These are phyloP conservation scores for Pseudozyma pruni DNA, from an alignment of 1,284 basidiomycete species.

Conservation along the genomic window DNA sequence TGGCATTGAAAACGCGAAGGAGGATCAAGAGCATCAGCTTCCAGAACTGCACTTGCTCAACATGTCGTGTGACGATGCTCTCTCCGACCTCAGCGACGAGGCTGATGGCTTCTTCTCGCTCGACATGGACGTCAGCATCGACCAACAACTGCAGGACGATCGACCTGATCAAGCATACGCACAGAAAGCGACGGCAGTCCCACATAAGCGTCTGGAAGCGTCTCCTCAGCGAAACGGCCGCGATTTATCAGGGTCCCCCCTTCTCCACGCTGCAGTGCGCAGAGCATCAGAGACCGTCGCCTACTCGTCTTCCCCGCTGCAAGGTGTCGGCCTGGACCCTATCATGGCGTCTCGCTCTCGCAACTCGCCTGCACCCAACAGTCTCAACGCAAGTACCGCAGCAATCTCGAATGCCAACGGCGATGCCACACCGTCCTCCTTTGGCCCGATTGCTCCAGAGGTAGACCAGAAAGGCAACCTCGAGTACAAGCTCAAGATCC, in stretches of 20 bases:
- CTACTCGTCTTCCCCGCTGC: constrained; percentile 35
- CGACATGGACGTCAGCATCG: constrained; percentile 55
- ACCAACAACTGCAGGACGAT: constrained; percentile 26
- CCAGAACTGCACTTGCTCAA: constrained; percentile 40
- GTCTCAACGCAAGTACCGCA: neutral
- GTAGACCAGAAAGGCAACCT: constrained; percentile 64
- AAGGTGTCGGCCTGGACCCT: constrained; percentile 33
- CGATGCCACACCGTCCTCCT: constrained; percentile 16
- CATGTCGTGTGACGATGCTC: constrained; percentile 34
- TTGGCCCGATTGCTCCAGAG: constrained; percentile 58
- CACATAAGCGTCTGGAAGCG: constrained; percentile 12
- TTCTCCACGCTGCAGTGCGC: constrained; percentile 20
- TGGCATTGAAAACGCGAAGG: neutral
- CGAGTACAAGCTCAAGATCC: constrained; percentile 67
- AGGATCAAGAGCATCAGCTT: constrained; percentile 13
- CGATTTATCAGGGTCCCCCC: constrained; percentile 5
- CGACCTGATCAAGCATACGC: neutral
- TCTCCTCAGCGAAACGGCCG: constrained; percentile 8
- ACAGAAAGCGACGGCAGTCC: neutral
- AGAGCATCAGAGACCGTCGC: constrained; percentile 27
- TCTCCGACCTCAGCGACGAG: constrained; percentile 41
- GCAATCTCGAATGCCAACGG: neutral
- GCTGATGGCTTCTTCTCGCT: constrained; percentile 56
- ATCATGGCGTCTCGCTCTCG: constrained; percentile 27
- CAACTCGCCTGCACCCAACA: constrained; percentile 22